Conservation (phyloP, 768 basidiomycete genomes). For the Leccinum longicurvipes region DNA sequence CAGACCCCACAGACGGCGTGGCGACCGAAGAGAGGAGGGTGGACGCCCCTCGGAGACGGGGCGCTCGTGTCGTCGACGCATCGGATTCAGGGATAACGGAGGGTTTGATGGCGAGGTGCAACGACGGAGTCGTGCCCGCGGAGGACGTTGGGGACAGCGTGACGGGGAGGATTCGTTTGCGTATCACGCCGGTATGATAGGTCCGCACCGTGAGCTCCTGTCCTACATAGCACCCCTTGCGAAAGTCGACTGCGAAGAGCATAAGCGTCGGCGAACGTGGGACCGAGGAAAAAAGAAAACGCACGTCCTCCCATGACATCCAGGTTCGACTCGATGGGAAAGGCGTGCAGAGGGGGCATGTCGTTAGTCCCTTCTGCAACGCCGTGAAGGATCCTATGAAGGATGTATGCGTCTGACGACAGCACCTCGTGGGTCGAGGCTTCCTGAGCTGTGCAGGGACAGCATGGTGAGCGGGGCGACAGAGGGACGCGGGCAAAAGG, state of each 20-base stretch:
- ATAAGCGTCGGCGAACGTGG: background rate
- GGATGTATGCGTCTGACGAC: slow-evolving; percentile 55
- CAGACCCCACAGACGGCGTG: slow-evolving; percentile 20
- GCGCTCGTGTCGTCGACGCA: slow-evolving; percentile 33
- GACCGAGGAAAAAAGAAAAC: slow-evolving; percentile 28
- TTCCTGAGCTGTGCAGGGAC: slow-evolving; percentile 44
- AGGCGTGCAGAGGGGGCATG: slow-evolving; percentile 69
- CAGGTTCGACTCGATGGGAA: slow-evolving; percentile 93
- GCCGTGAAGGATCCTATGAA: slow-evolving; percentile 78
- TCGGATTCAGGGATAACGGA: slow-evolving; percentile 16
- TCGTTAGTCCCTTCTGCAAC: slow-evolving; percentile 86
- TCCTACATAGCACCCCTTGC: slow-evolving; percentile 97
- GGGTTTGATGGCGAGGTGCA: slow-evolving; percentile 28
- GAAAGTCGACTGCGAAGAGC: slow-evolving; percentile 73
- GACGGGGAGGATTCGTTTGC: slow-evolving; percentile 91
- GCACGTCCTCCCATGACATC: slow-evolving; percentile 92
- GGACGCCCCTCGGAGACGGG: slow-evolving; percentile 70
- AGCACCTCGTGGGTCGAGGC: slow-evolving; percentile 53
- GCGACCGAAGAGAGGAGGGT: slow-evolving; percentile 62
- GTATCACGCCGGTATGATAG: slow-evolving; percentile 87
- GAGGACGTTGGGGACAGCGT: slow-evolving; percentile 38
- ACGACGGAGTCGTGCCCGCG: slow-evolving; percentile 11
- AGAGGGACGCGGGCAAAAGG: background rate
- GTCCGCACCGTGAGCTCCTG: slow-evolving; percentile 97
- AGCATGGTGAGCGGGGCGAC: background rate